Percentiles rank a stretch among this genome's conserved stretches.
Evolutionary conservation across 495 filamentous ascomycete species (phyloP).

Genomic region (Daldinia caldariorum): DNA sequence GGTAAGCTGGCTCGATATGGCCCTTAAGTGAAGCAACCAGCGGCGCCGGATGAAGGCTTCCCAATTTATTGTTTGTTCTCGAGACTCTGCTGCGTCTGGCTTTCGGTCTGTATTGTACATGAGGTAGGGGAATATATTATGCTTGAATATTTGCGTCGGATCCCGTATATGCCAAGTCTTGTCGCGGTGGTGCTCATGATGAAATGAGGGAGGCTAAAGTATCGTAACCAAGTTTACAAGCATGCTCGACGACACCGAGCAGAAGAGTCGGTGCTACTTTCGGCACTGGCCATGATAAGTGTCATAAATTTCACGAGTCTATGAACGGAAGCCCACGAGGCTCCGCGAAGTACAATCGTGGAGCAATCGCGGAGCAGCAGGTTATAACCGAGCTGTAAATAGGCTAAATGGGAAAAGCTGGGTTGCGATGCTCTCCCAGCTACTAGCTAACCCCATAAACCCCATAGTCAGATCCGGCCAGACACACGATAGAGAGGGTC

Average conservation of each 20-base stretch:
- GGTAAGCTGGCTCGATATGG: constrained; percentile 17
- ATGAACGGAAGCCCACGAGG: constrained; percentile 37
- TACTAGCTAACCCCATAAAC: constrained; percentile 17
- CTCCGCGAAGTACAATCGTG: constrained; percentile 32
- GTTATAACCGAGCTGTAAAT: constrained; percentile 38
- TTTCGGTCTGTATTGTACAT: constrained; percentile 29
- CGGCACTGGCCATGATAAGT: constrained; percentile 31
- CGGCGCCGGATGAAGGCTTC: constrained; percentile 9
- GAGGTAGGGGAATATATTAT: constrained; percentile 6
- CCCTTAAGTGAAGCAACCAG: constrained; percentile 19
- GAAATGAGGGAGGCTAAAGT: background rate
- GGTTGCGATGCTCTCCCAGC: constrained; percentile 15
- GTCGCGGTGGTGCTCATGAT: constrained; percentile 29
- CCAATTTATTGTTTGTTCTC: constrained; percentile 13
- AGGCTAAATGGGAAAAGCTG: constrained; percentile 38
- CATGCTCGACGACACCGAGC: constrained; percentile 23
- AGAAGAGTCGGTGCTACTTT: constrained; percentile 39
- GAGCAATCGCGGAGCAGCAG: constrained; percentile 27
- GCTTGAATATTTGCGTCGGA: constrained; percentile 30
- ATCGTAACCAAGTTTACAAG: constrained; percentile 30
- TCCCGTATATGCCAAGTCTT: constrained; percentile 42
- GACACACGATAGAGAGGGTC: constrained; percentile 3
- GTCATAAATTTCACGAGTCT: constrained; percentile 24
- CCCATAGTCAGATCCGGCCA: constrained; percentile 24
- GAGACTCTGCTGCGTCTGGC: constrained; percentile 10